Percentiles rank a stretch among this genome's conserved stretches.
These are phyloP conservation scores for Rhynchospora tenuis DNA, from an alignment of 176 grass and related monocot species.

Conservation along the genomic window DNA sequence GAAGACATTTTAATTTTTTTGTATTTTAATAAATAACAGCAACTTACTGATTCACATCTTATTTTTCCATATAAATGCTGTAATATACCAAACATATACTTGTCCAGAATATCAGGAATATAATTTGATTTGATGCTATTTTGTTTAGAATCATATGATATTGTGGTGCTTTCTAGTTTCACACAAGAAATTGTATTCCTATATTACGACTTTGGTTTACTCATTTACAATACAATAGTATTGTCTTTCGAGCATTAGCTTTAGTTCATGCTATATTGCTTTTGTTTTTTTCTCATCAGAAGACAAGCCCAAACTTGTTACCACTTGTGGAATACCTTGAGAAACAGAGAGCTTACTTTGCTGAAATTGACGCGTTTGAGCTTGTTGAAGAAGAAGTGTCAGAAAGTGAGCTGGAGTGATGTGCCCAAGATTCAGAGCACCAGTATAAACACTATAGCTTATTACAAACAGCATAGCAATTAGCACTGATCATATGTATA, in stretches of 20 bases:
- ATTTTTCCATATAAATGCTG: neutral
- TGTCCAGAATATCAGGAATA: neutral
- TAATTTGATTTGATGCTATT: neutral
- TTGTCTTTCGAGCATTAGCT: neutral
- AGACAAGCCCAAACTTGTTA: neutral
- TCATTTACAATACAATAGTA: neutral
- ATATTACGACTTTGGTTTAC: neutral
- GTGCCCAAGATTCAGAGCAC: neutral
- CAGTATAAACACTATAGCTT: neutral
- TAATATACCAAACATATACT: neutral
- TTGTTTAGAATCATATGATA: neutral
- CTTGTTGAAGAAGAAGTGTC: slow-evolving; percentile 31
- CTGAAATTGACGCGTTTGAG: slow-evolving; percentile 39
- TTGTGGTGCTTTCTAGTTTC: neutral
- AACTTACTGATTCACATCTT: neutral
- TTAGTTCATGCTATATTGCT: neutral
- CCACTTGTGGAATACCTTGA: slow-evolving; percentile 23
- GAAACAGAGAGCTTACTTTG: slow-evolving; percentile 42
- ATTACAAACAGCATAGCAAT: neutral
- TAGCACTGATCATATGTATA: neutral
- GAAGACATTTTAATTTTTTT: neutral
- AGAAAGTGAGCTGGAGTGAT: slow-evolving; percentile 28
- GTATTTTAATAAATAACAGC: neutral
- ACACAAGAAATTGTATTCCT: neutral
- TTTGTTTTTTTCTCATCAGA: neutral